A percentile compares a stretch with the other conserved stretches of the same genome.
phyloP scores from a whole-genome alignment of 78 protist species.

The Dictyostelium capitatum region DNA sequence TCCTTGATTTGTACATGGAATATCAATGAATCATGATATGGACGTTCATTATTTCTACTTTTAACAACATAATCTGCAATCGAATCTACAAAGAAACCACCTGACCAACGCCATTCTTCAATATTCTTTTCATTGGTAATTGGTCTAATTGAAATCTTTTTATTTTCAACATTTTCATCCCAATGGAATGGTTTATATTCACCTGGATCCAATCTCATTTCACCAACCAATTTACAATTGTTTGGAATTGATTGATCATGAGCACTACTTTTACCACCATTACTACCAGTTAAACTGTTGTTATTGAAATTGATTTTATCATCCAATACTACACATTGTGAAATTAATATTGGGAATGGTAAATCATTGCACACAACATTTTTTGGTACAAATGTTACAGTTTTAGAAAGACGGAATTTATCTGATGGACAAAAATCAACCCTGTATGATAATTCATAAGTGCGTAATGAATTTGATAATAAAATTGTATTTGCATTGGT shows the following conservation, averaged over 20 bases:
- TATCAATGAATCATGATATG: neutral
- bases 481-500: constrained; percentile 12
- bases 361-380: constrained; percentile 35
- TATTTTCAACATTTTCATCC: constrained; percentile 11
- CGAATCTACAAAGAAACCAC: constrained; percentile 56
- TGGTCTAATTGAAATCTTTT: constrained; percentile 23
- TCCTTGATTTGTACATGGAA: constrained; percentile 39
- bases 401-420: constrained; percentile 31
- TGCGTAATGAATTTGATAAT: neutral
- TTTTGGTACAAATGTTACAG: constrained; percentile 53
- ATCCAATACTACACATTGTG: neutral
- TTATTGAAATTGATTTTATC: neutral
- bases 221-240: neutral
- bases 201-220: constrained; percentile 33
- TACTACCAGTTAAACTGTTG: neutral
- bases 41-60: constrained; percentile 17
- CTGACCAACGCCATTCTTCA: constrained; percentile 40
- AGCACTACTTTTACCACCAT: neutral
- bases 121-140: neutral
- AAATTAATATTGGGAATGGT: constrained; percentile 3
- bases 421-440: constrained; percentile 58
- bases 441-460: constrained; percentile 30
- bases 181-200: constrained; percentile 63
- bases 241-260: neutral
- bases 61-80: constrained; percentile 28